These are phyloP conservation scores for Calonectria hongkongensis DNA, from an alignment of 2,329 filamentous ascomycete genomes.

Conservation along the genomic window DNA sequence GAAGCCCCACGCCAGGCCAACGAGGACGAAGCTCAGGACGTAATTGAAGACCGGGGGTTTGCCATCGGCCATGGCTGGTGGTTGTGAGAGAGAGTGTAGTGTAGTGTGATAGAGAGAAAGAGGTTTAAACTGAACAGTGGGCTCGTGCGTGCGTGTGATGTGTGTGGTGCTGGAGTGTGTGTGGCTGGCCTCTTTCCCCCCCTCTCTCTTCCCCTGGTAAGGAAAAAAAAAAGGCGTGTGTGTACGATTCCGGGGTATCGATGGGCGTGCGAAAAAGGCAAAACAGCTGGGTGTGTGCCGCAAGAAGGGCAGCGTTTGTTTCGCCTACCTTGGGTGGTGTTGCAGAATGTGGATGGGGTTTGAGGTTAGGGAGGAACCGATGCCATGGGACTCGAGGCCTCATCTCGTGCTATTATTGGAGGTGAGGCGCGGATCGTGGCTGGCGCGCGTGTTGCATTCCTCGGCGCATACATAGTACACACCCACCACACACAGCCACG, in stretches of 20 bases:
- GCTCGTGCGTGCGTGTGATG: constrained; percentile 29
- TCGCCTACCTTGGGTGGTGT: constrained; percentile 8
- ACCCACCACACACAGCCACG: constrained; percentile 32
- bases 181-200: neutral
- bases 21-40: constrained; percentile 90
- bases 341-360: constrained; percentile 23
- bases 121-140: constrained; percentile 20
- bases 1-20: constrained; percentile 94
- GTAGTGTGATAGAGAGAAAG: neutral
- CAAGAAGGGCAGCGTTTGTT: neutral
- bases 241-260: constrained; percentile 6
- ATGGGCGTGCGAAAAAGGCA: constrained; percentile 2
- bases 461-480: constrained; percentile 4
- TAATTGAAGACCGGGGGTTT: constrained; percentile 83
- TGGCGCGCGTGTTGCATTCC: constrained; percentile 35
- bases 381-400: constrained; percentile 31
- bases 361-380: constrained; percentile 36
- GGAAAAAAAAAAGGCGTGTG: constrained; percentile 11
- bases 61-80: constrained; percentile 40
- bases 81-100: neutral
- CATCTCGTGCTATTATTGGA: constrained; percentile 40
- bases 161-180: neutral
- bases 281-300: constrained; percentile 9
- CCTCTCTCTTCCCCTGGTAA: neutral
- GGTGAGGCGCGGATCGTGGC: constrained; percentile 42